Percentiles rank a stretch among this genome's conserved stretches.
phyloP scores from a whole-genome alignment of 2,329 filamentous ascomycete species.

The Penicillium sp. region DNA sequence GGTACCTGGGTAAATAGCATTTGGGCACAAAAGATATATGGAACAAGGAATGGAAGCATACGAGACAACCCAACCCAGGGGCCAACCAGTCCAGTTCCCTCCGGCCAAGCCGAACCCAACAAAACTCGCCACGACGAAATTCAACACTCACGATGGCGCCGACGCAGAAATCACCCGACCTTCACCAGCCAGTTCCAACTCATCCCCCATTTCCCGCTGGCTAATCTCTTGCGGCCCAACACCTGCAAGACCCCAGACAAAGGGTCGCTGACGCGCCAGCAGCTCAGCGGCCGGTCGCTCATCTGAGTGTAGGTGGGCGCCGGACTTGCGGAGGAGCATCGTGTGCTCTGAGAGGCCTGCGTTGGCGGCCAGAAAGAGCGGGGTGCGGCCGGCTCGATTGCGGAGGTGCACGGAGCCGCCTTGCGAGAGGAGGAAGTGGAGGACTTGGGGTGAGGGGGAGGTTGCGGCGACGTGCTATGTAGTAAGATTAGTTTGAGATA shows the following conservation, averaged over 20 bases:
- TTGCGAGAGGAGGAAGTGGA: constrained; percentile 54
- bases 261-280: constrained; percentile 43
- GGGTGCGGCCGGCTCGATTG: constrained; percentile 56
- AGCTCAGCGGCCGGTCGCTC: constrained; percentile 53
- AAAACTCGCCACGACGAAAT: neutral
- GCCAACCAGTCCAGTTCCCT: neutral
- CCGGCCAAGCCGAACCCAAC: neutral
- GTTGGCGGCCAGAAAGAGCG: constrained; percentile 57
- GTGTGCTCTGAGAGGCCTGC: constrained; percentile 55
- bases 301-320: constrained; percentile 58
- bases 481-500: neutral
- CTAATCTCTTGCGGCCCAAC: constrained; percentile 32
- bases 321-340: constrained; percentile 51
- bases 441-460: constrained; percentile 52
- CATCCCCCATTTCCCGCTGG: constrained; percentile 26
- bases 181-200: constrained; percentile 11
- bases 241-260: constrained; percentile 44
- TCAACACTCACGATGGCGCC: constrained; percentile 21
- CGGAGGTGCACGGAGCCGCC: constrained; percentile 59
- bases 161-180: constrained; percentile 26
- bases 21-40: neutral
- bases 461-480: constrained; percentile 58
- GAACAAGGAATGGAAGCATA: neutral
- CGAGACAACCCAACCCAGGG: neutral
- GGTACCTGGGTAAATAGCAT: no score